Conservation (phyloP, 1,284 basidiomycete genomes). For the Irpex sp. region DNA sequence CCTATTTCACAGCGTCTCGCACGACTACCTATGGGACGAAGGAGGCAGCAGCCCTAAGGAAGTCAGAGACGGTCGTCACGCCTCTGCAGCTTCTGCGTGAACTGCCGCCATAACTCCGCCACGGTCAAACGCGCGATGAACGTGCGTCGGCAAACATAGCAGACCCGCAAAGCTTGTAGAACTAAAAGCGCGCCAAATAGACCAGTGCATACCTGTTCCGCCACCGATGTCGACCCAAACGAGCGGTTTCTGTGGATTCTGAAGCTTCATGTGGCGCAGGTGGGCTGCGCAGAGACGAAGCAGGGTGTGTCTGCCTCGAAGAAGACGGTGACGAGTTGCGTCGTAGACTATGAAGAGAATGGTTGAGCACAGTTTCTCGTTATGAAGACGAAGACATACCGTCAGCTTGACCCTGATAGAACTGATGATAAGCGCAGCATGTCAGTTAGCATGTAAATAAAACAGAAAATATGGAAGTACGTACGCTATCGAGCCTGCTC, state of each 20-base stretch:
- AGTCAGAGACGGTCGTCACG: no score
- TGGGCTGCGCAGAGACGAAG: slow-evolving; percentile 67
- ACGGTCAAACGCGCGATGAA: no score
- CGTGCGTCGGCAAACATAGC: no score
- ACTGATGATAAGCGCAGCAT: slow-evolving; percentile 28
- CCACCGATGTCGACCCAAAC: slow-evolving; percentile 86
- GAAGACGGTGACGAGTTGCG: slow-evolving; percentile 52
- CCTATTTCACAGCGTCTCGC: no score
- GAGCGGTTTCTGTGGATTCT: slow-evolving; percentile 43
- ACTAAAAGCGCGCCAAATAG: no score
- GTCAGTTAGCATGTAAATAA: not conserved
- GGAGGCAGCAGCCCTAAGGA: no score
- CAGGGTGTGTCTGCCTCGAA: slow-evolving; percentile 73
- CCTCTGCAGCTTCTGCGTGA: no score
- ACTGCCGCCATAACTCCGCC: no score
- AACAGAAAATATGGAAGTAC: not conserved
- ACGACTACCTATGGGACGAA: no score
- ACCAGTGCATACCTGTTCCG: slow-evolving; percentile 53
- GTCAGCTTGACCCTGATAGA: slow-evolving; percentile 68
- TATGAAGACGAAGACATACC: slow-evolving; percentile 25
- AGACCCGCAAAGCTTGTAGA: no score
- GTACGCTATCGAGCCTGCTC: slow-evolving; percentile 13
- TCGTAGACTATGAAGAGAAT: slow-evolving; percentile 42
- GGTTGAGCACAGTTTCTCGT: not conserved
- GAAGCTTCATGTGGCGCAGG: slow-evolving; percentile 45